Base-by-base conservation (phyloP, 257 asterid species). In the Echium plantagineum region DNA sequence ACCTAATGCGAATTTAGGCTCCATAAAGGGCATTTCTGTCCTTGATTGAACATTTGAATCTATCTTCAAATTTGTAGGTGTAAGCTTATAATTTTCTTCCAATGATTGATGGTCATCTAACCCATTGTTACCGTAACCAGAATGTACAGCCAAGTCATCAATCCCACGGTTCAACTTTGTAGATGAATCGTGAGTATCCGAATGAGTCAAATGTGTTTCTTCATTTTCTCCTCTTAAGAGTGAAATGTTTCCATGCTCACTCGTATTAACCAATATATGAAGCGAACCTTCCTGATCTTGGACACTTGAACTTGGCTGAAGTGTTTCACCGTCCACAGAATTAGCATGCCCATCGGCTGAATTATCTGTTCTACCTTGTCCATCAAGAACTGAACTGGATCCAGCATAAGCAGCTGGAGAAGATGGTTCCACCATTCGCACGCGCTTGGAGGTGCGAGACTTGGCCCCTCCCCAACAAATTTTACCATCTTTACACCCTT, bases 401-500 rank as follows among this genome's bases (percentile, higher is more conserved):
- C 74, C 79, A 58, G 77, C 68, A 57, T 65, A 68, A 63, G 75
- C 62, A 61, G 66, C 72, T 52, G 81, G 69, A 63, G 83, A 55
- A 24, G 63, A 65, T 61, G 83, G 66, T 78, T 81, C 91, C 59
- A 76, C 96, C 57, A 72, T 63, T 76, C 77, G 86, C 59, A 79
- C 63, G 74, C 85, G 89, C 75, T 93, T 93, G 57, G 94, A 75
- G 49, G 95, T 76, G 60, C 99, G 96, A 65, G 83, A 53, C 46
- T 35, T 35, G 12, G 38, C 38, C 38, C 38, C 12, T 35, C 46
- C 46, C 46, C 46, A 35, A 35, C 46, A 35, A 35, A 35, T 35
- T 35, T 35, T 31, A 5, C 46, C 12, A 8, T 35, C 46, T 35
- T 35, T 35, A 35, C 12, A 35, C 46, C 46, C 46, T 35, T 13